Percentiles rank a stretch among this genome's conserved stretches.
These are phyloP conservation scores for Wallacemonas rigidus DNA, from an alignment of 208 protist genomes.

Conservation along the genomic window DNA sequence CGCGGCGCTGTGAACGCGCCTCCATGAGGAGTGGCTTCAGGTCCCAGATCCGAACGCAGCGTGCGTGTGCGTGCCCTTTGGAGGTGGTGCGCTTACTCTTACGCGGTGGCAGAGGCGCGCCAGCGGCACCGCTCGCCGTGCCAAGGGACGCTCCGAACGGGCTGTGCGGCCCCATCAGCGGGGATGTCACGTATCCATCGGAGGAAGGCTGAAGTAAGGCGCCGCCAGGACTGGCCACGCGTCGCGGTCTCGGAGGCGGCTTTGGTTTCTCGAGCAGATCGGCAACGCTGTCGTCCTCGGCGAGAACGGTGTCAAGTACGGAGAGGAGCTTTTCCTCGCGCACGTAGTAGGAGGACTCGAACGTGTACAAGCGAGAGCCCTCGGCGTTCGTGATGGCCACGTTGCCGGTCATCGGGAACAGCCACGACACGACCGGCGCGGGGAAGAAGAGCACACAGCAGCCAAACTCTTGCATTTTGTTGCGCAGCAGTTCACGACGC, in stretches of 20 bases:
- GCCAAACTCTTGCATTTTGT: constrained; percentile 55
- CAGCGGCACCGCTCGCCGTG: not conserved
- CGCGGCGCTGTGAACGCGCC: constrained; percentile 30
- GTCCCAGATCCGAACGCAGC: constrained; percentile 60
- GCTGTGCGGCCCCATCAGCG: not conserved
- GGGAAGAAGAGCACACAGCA: constrained; percentile 90
- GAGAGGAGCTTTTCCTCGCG: constrained; percentile 54
- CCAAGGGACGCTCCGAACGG: not conserved
- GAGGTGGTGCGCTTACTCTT: not conserved
- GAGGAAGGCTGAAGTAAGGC: constrained; percentile 2
- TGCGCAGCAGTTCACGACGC: constrained; percentile 1
- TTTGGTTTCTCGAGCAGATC: constrained; percentile 3
- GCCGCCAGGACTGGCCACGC: constrained; percentile 7
- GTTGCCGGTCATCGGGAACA: constrained; percentile 81
- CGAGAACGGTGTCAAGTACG: constrained; percentile 45
- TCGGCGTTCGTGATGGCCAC: constrained; percentile 81
- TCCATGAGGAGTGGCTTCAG: constrained; percentile 68
- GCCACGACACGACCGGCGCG: constrained; percentile 74
- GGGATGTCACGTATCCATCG: constrained; percentile 12
- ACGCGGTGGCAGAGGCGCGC: not conserved
- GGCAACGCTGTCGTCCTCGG: constrained; percentile 9
- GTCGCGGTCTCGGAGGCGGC: not conserved
- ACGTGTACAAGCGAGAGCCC: constrained; percentile 68
- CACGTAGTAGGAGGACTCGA: constrained; percentile 68
- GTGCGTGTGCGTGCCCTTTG: constrained; percentile 39